Base-by-base conservation (phyloP, 208 protist genomes). In the Trypanosoma vivax region DNA sequence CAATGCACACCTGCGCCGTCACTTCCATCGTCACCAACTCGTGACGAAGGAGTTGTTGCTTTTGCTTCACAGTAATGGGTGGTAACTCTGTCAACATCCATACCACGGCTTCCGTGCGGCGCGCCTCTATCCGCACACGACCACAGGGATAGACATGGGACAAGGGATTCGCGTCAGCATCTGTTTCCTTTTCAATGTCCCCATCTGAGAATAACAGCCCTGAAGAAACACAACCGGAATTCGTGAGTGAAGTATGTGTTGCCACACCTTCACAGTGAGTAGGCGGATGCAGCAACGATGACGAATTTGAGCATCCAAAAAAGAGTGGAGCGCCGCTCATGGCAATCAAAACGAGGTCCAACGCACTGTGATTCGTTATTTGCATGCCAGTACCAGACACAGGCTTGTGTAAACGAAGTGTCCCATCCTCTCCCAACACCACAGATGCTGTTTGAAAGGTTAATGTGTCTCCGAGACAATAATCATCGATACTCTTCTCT, bases 51-150 rank as follows among this genome's bases (percentile, higher is more conserved):
- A 88, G 34, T 33, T 28, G 60, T 52, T 50, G 35, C 14, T 53
- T 56, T 46, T 88, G 61, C 35, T 70, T 65, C 14, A 46, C 16
- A 9, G 65, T 76, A n/a, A 88, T 50, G 2, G 29, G 11, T 14
- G 80, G 80, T 19, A 76, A 23, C 7, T 52, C 41, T 1, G 64
- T 67, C 33, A 86, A 45, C 29, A 71, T 81, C 69, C 73, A 86
- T 30, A 65, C 56, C 5, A 86, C 57, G 6, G 53, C 58, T 51
- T 79, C 61, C 19, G 60, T 61, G 27, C 66, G 73, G 10, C 63
- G 60, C 16, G 78, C 66, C 21, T 76, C 67, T n/a, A 86, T 37
- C 30, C 59, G 62, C 13, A 79, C 59, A 13, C 78, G 67, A 16
- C 73, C 74, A 19, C 74, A 40, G 14, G 68, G 31, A 56, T 62